phyloP scores from a whole-genome alignment of 352 stramenopile species.

The Plasmopara viticola region DNA sequence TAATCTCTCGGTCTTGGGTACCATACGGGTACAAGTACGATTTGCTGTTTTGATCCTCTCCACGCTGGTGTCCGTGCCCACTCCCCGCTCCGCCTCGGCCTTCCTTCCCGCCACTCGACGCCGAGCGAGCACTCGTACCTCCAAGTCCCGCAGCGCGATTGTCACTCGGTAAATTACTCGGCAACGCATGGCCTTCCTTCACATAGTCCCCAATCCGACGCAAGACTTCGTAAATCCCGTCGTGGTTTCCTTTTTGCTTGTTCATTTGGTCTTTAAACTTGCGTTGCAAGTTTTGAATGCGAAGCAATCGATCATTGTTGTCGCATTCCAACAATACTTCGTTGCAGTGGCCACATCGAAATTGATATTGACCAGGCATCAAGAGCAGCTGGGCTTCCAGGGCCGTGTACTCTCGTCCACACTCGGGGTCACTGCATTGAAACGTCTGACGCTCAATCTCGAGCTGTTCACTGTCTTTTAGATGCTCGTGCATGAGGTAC shows the following conservation, averaged over 20 bases:
- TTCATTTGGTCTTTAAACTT: conserved; percentile 90
- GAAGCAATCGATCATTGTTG: conserved; percentile 77
- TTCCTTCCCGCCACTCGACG: conserved; percentile 22
- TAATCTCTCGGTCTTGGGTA: conserved; percentile 76
- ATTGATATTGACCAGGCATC: conserved; percentile 77
- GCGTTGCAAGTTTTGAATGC: conserved; percentile 67
- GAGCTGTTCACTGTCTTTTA: conserved; percentile 81
- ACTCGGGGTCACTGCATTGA: conserved; percentile 80
- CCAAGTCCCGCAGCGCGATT: conserved; percentile 75
- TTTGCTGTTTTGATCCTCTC: conserved; percentile 57
- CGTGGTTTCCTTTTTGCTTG: conserved; percentile 73
- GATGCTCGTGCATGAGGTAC: conserved; percentile 82
- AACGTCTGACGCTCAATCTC: conserved; percentile 86
- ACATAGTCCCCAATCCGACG: conserved; percentile 74
- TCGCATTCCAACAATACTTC: conserved; percentile 80
- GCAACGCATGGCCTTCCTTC: conserved; percentile 64
- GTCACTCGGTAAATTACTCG: conserved; percentile 80
- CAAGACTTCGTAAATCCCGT: conserved; percentile 82
- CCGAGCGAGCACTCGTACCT: conserved; percentile 51
- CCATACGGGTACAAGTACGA: conserved; percentile 82
- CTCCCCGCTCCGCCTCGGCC: conserved; percentile 38
- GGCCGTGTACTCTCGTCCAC: conserved; percentile 81
- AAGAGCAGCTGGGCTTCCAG: conserved; percentile 77
- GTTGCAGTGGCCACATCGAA: conserved; percentile 84
- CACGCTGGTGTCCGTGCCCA: conserved; percentile 24